Base-by-base conservation (phyloP, 371 early-diverging fungal species). In the Cokeromyces recurvatus region DNA sequence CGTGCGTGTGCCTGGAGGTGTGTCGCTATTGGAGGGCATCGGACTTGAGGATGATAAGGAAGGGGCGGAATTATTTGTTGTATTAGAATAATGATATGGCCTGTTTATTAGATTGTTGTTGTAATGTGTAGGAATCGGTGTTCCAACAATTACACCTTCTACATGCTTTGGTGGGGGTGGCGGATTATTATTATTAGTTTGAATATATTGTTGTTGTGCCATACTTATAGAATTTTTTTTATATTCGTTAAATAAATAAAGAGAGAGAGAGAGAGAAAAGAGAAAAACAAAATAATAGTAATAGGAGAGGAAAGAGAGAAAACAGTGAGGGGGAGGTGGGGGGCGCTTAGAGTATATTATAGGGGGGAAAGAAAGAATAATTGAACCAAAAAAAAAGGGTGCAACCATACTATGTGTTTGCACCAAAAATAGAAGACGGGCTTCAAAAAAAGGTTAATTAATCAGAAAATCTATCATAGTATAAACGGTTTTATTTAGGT, bases 1-100 rank as follows among this genome's bases (percentile, higher is more conserved):
- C 14, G 64, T 47, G 14, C 64, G 66, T 17, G 66, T 64, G 32
- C 57, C 62, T 37, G 65, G 65, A 24, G 64, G 64, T 8, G 68
- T 59, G 35, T 53, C 53, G n/a, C n/a, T n/a, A n/a, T n/a, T n/a
- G n/a, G n/a, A n/a, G n/a, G n/a, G n/a, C n/a, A n/a, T n/a, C n/a
- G n/a, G n/a, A n/a, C n/a, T n/a, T n/a, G n/a, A n/a, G n/a, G n/a
- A n/a, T n/a, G n/a, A n/a, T 42, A 61, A 15, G 12, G 62, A 55
- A 34, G 62, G 56, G 6, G 62, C 62, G 9, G 62, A 61, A 21
- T 53, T 61, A 34, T 15, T 34, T n/a, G 15, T n/a, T 11, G 49
- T 15, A 5, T 39, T 44, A 42, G 50, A 25, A 46, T 59, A 59
- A 22, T 53, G 50, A 46, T 54, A 59, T 11, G 36, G 34, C 5